phyloP scores from a whole-genome alignment of 257 asterid species.

The Nicotiana tabacum region DNA sequence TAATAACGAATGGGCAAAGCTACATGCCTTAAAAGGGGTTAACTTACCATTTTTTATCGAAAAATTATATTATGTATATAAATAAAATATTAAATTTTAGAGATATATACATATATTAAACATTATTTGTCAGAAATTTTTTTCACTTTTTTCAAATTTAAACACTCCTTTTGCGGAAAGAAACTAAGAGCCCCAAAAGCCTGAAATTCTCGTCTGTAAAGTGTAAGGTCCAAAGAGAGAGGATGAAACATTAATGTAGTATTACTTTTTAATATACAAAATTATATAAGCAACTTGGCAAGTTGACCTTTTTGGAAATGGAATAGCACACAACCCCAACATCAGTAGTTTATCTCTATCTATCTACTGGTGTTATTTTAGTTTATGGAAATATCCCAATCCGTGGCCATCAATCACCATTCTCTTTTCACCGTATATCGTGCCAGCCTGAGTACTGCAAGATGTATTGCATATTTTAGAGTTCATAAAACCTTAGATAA shows the following conservation, averaged over 20 bases:
- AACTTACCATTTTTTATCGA: too few species aligned
- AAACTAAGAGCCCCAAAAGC: neutral
- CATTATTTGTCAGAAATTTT: accelerated
- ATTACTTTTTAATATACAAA: neutral
- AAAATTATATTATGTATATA: too few species aligned
- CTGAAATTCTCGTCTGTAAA: neutral
- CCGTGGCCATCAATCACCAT: neutral
- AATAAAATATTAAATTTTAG: too few species aligned
- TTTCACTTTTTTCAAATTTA: too few species aligned
- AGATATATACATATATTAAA: too few species aligned
- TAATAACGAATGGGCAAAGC: neutral
- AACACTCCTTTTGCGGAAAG: neutral
- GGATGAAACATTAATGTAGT: neutral
- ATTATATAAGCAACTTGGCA: neutral
- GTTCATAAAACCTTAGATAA: too few species aligned
- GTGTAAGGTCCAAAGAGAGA: neutral
- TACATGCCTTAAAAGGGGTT: too few species aligned
- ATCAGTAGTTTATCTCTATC: neutral
- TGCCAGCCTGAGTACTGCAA: neutral
- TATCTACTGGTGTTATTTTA: neutral
- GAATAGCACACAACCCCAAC: neutral
- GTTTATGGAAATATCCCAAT: neutral
- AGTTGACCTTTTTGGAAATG: neutral
- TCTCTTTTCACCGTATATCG: neutral
- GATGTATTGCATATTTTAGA: neutral